phyloP scores from a whole-genome alignment of 2,329 filamentous ascomycete species.

The Cryphonectria carpinicola region DNA sequence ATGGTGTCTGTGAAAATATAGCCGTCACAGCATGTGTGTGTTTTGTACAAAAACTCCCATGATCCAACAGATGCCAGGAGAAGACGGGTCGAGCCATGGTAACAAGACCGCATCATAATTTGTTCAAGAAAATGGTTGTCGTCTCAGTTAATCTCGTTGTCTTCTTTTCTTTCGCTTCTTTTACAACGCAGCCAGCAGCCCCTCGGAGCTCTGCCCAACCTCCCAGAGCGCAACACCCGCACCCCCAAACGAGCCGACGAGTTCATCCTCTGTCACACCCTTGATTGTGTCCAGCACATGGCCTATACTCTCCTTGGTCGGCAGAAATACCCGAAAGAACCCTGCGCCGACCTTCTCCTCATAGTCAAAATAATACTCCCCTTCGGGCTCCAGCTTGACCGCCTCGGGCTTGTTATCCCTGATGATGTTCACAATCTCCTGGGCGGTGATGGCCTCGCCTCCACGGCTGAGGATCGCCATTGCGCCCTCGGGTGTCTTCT shows the following conservation, averaged over 20 bases:
- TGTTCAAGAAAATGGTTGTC: neutral
- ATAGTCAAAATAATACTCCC: slow-evolving; percentile 28
- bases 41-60: neutral
- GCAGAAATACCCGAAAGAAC: slow-evolving; percentile 23
- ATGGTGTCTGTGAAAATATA: neutral
- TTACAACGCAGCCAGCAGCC: slow-evolving; percentile 25
- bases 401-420: slow-evolving; percentile 16
- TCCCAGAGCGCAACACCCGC: slow-evolving; percentile 30
- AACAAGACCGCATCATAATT: neutral
- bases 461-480: neutral
- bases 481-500: slow-evolving; percentile 7
- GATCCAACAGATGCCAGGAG: neutral
- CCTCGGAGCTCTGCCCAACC: slow-evolving; percentile 29
- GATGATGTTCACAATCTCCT: slow-evolving; percentile 23
- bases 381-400: slow-evolving; percentile 18
- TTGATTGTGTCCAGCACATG: slow-evolving; percentile 25
- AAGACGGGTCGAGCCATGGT: neutral
- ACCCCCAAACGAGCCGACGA: slow-evolving; percentile 20
- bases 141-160: neutral
- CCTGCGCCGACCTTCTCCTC: slow-evolving; percentile 13
- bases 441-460: slow-evolving; percentile 18
- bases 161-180: neutral
- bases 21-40: neutral
- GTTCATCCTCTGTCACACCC: slow-evolving; percentile 22
- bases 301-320: slow-evolving; percentile 22